Conservation (phyloP, 306 rosid species). For the Vicia villosa region DNA sequence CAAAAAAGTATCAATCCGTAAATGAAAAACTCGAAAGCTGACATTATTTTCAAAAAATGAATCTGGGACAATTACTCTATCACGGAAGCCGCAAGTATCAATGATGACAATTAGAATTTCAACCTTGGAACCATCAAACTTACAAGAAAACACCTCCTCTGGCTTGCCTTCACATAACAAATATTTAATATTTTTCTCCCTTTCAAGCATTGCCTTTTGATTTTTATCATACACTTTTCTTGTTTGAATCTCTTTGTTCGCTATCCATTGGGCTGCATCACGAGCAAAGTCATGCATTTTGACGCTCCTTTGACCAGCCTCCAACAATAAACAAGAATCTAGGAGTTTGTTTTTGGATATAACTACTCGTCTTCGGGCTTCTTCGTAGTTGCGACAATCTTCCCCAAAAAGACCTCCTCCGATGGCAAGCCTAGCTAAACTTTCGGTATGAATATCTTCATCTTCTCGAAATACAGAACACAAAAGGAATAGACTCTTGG, state of each 20-base stretch:
- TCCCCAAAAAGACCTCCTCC: not conserved
- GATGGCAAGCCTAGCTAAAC: not conserved
- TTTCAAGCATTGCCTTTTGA: not conserved
- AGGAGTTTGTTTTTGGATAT: not conserved
- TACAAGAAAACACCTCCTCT: not conserved
- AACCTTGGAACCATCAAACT: slow-evolving; percentile 6
- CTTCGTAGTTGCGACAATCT: not conserved
- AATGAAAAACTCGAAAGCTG: not conserved
- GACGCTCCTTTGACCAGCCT: rapidly evolving
- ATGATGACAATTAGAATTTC: not conserved
- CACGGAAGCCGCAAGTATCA: rapidly evolving
- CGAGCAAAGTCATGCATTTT: slow-evolving; percentile 36
- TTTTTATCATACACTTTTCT: not conserved
- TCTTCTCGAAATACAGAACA: slow-evolving; percentile 40
- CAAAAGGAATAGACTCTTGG: slow-evolving; percentile 2
- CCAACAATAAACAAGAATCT: slow-evolving; percentile 17
- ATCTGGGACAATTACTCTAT: not conserved
- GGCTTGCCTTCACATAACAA: not conserved
- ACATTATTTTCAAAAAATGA: not conserved
- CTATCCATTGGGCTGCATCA: slow-evolving; percentile 1
- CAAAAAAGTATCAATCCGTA: no score
- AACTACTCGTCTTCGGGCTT: not conserved
- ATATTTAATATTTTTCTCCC: not conserved
- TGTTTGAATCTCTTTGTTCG: not conserved
- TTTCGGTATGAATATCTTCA: slow-evolving; percentile 24